Evolutionary conservation across 306 rosid genomes (phyloP), one percentile per base, ranked within the genome.

Genomic region (Benincasa hispida): DNA sequence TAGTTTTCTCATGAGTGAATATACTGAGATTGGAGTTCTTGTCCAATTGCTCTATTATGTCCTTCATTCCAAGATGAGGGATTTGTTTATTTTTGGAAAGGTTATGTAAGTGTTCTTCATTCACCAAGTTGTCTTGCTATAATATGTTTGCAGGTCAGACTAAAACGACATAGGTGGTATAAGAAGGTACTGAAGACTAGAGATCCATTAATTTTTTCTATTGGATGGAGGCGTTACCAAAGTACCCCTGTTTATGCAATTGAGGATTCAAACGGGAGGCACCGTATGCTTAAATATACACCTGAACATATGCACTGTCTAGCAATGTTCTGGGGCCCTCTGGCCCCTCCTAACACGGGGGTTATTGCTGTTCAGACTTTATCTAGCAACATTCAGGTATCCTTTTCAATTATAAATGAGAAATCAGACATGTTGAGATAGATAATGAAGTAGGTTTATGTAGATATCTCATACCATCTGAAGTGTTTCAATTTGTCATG

Each of bases 211-310:
- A 86, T 90, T 84, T 87, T 94, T 75, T 94, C 99, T 75, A 81
- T 88, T 79, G 96, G 99, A 80, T 94, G 99, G 99, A 90, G 99
- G 79, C 96, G 97, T 51, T 94, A 91, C 84, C 99, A 94, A 83
- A 94, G 96, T 65, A 85, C 85, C 53, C 99, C 96, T 61, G 83
- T 94, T 82, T 94, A 92, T 86, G 93, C 95, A 74, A 90, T 83
- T 76, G 97, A 94, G 81, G 99, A 92, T 83, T 62, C 12, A 42
- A 90, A 90, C 83, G 99, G 97, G 78, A 92, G 96, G 86, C 88
- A 86, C 70, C 95, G 95, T 2, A 91, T 92, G 96, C 97, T 94
- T 61, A 94, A 94, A 83, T 94, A 94, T 82, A 92, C 97, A 60
- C 99, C 96, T 17, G 96, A 92, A 81, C 97, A 91, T 80, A 90